Evolutionary conservation across 1,139 yeast species (phyloP).

Genomic region (Magnusiomyces clavatus): DNA sequence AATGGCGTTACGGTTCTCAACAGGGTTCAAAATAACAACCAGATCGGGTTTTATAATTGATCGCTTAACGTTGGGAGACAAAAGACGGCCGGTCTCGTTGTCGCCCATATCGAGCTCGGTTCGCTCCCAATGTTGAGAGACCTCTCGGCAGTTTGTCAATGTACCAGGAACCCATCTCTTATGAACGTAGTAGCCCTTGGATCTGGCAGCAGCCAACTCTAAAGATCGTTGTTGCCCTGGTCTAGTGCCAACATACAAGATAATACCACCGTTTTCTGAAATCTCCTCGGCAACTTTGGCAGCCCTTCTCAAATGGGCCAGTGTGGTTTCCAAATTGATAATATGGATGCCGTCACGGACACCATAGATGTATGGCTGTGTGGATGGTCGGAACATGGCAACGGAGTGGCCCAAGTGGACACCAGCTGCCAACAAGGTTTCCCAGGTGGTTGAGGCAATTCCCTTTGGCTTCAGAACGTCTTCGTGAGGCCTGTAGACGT

Average conservation of each 20-base stretch:
- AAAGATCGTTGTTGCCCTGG: conserved; percentile 70
- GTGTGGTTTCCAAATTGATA: conserved; percentile 80
- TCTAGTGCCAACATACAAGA: conserved; percentile 78
- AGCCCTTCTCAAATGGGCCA: conserved; percentile 69
- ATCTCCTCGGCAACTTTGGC: conserved; percentile 72
- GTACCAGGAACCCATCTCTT: conserved; percentile 95
- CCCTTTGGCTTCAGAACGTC: conserved; percentile 54
- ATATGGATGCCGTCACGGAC: conserved; percentile 82
- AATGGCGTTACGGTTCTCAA: conserved; percentile 74
- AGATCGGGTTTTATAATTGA: conserved; percentile 71
- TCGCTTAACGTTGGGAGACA: conserved; percentile 35
- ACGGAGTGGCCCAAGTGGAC: conserved; percentile 91
- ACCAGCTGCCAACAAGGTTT: conserved; percentile 80
- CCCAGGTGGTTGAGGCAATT: conserved; percentile 51
- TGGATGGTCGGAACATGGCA: conserved; percentile 70
- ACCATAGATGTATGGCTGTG: conserved; percentile 84
- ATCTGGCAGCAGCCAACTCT: conserved; percentile 70
- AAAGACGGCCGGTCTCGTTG: conserved; percentile 48
- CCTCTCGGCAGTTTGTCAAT: conserved; percentile 74
- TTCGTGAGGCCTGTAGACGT: conserved; percentile 63
- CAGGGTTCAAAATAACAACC: conserved; percentile 79
- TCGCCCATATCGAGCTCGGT: conserved; percentile 65
- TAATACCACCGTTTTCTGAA: conserved; percentile 74
- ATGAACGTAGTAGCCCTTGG: conserved; percentile 73
- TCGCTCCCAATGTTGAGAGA: conserved; percentile 50